Base-by-base conservation (phyloP, 2,329 filamentous ascomycete species). In the Verticillium isaacii region DNA sequence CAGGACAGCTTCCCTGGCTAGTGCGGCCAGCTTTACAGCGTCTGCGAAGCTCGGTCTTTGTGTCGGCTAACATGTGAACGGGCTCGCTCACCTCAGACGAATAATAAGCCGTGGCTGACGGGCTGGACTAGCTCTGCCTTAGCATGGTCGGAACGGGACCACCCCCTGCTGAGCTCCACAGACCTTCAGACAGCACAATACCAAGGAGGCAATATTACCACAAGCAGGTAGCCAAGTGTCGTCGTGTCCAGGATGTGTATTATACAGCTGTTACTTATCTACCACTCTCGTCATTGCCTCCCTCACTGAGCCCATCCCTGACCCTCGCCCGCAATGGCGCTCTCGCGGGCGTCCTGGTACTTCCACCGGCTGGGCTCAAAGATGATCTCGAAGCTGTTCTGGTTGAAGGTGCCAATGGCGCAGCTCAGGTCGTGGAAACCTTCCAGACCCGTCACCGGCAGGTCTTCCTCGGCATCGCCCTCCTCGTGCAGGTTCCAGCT, bases 401-500 rank as follows among this genome's bases (percentile, higher is more conserved):
- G 80, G 2, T 89, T 87, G 72, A 88, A 93, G 14, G 87, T 83
- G 1, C 91, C 91, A 56, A 95, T 80, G 1, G 89, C 86, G 17
- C 86, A 88, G 68, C 86, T 87, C 61, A 93, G 65, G 71, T 94
- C 91, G 67, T 89, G 85, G 58, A 85, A 82, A 0, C 90, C 90
- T 70, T 91, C 87, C 57, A 94, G 74, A 0, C 91, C 91, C 5
- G 76, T 80, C 1, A 90, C 84, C 0, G 87, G 85, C 62, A 85
- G 73, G 68, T 89, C 86, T 68, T 84, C 75, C 66, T 84, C 77
- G 3, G 78, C 75, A 72, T 94, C 91, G 60, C 84, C 81, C 78
- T 92, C 89, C 77, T 93, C 90, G 67, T 92, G 86, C 56, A 93
- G 71, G 71, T 91, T 82, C 91, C 91, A 95, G 0, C 81, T 77